A percentile compares a stretch with the other conserved stretches of the same genome.
These are phyloP conservation scores for Malus domestica DNA, from an alignment of 306 rosid species.

Conservation along the genomic window ASM211411v1 NC_041798.1:38499501-38500000, in stretches of 20 bases:
- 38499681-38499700: background rate
- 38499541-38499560: background rate
- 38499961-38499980: too few species aligned
- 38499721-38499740: background rate
- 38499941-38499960: too few species aligned
- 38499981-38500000: too few species aligned
- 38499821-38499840: background rate
- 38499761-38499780: background rate
- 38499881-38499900: too few species aligned
- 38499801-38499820: background rate
- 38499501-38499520: slow-evolving; percentile 42
- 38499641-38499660: too few species aligned
- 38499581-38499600: background rate
- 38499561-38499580: background rate
- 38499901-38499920: too few species aligned
- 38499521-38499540: slow-evolving; percentile 32
- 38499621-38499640: background rate
- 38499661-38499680: background rate
- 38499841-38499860: too few species aligned
- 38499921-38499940: rapidly evolving
- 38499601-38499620: background rate
- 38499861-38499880: too few species aligned
- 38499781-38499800: background rate
- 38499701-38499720: background rate
- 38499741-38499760: background rate